Evolutionary conservation across 2,329 filamentous ascomycete species (phyloP).

Genomic region (Grosmannia serpens): DNA sequence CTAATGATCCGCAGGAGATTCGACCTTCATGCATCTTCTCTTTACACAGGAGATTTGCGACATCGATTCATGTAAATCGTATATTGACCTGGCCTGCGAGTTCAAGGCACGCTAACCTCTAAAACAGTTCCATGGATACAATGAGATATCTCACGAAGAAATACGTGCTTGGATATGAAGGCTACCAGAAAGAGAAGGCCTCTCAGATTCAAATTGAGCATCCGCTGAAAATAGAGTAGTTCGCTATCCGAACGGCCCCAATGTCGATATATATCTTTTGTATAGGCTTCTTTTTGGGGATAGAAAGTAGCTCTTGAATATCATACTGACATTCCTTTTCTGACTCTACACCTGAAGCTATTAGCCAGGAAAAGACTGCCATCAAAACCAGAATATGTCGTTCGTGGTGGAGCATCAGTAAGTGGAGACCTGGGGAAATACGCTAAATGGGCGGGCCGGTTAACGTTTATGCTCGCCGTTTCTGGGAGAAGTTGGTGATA

Average conservation of each 20-base stretch:
- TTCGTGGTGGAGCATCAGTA: background rate
- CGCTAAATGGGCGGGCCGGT: background rate
- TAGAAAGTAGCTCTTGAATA: background rate
- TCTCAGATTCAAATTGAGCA: background rate
- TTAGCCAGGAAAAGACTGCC: background rate
- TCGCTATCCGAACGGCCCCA: background rate
- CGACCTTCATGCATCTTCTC: background rate
- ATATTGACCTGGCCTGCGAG: background rate
- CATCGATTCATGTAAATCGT: background rate
- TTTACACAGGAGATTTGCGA: background rate
- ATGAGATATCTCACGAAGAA: background rate
- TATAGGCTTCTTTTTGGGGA: background rate
- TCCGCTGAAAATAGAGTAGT: background rate
- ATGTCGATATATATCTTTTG: background rate
- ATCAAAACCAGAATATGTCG: background rate
- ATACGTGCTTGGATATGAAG: background rate
- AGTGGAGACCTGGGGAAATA: background rate
- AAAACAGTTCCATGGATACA: background rate
- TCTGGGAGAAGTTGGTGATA: background rate
- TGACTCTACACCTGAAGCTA: background rate
- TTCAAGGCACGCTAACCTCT: background rate
- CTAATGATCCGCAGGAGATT: background rate
- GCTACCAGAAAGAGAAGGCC: background rate
- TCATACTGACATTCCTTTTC: background rate
- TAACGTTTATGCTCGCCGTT: background rate